phyloP scores from a whole-genome alignment of 148 eudicot species.

The Vaccinium corymbosum region DNA sequence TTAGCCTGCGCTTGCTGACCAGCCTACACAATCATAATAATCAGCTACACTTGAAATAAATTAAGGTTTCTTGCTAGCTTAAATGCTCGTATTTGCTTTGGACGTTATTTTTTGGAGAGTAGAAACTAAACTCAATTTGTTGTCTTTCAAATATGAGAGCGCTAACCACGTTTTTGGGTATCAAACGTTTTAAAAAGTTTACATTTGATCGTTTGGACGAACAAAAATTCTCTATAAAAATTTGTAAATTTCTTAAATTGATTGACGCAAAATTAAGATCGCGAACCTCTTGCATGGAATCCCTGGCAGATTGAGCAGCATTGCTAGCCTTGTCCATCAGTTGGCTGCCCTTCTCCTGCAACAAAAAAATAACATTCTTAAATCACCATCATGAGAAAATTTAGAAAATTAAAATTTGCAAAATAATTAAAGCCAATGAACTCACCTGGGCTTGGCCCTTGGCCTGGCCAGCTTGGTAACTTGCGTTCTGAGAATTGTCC shows the following conservation, averaged over 20 bases:
- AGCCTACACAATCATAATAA: constrained; percentile 29
- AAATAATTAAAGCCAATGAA: background rate
- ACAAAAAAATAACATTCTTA: background rate
- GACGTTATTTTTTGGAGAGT: background rate
- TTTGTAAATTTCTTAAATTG: background rate
- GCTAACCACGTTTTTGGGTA: background rate
- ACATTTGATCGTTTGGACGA: background rate
- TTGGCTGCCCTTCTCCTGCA: constrained; percentile 56
- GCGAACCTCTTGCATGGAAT: constrained; percentile 41
- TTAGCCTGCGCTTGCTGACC: constrained; percentile 51
- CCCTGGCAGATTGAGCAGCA: constrained; percentile 58
- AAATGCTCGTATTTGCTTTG: background rate
- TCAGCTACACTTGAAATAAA: no score
- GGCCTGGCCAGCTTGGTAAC: constrained; percentile 46
- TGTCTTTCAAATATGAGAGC: background rate
- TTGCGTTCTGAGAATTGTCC: constrained; percentile 29
- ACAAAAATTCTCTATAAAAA: background rate
- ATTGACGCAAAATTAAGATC: background rate
- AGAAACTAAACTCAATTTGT: background rate
- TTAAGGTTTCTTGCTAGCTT: background rate
- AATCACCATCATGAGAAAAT: background rate
- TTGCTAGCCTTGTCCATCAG: constrained; percentile 57
- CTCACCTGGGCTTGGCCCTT: constrained; percentile 47
- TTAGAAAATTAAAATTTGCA: background rate
- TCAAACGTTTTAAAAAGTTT: no score